Percentiles rank a stretch among this genome's conserved stretches.
Evolutionary conservation across 306 rosid genomes (phyloP).

Genomic region (Fragaria iinumae): DNA sequence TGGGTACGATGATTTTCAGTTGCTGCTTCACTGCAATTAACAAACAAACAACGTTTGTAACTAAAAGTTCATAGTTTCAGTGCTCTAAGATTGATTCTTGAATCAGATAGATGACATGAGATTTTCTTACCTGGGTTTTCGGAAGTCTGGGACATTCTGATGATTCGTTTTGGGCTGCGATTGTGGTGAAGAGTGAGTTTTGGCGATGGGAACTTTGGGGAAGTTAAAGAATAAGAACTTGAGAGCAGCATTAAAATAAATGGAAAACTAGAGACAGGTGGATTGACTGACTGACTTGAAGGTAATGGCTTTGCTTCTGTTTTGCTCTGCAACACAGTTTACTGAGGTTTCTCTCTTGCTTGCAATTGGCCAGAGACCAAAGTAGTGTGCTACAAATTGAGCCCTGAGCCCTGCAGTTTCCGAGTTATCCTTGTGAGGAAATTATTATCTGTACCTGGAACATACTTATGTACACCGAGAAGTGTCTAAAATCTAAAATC

Average conservation of each 20-base stretch:
- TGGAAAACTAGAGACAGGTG: background rate
- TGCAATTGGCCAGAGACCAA: background rate
- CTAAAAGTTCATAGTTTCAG: too few relatives aligned
- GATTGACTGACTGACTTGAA: background rate
- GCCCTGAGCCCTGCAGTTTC: background rate
- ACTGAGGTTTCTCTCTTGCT: background rate
- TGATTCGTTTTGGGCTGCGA: constrained; percentile 19
- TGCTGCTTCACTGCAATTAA: constrained; percentile 37
- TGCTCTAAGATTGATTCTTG: background rate
- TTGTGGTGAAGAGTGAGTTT: constrained; percentile 7
- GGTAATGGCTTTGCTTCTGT: background rate
- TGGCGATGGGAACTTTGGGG: constrained; percentile 8
- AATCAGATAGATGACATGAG: background rate
- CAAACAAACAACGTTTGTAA: background rate
- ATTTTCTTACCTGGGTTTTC: constrained; percentile 27
- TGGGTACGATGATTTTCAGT: constrained; percentile 47
- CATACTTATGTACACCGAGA: too few relatives aligned
- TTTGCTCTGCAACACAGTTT: background rate
- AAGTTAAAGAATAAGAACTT: constrained; percentile 20
- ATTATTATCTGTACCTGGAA: too few relatives aligned
- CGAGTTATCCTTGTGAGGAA: background rate
- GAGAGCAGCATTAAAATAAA: constrained; percentile 9
- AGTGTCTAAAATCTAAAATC: too few relatives aligned
- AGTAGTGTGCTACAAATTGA: background rate
- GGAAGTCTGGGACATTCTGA: constrained; percentile 17